phyloP scores from a whole-genome alignment of 805 yeast genomes.

The Candida easanensis region DNA sequence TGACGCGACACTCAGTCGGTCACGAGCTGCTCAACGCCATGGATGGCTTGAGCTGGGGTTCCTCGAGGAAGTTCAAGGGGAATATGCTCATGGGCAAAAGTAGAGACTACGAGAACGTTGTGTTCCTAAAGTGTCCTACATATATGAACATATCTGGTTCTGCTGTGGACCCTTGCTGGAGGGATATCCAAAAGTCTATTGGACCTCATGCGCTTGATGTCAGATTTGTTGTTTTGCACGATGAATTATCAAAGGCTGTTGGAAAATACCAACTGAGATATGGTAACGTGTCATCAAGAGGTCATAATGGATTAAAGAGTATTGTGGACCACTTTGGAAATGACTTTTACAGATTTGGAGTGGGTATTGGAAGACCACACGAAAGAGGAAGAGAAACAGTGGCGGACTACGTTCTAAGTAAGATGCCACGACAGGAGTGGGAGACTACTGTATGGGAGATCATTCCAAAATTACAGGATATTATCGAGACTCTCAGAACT shows the following conservation, averaged over 20 bases:
- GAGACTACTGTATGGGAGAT: slow-evolving; percentile 38
- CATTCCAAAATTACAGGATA: slow-evolving; percentile 37
- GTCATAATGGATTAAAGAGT: slow-evolving; percentile 80
- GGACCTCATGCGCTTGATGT: slow-evolving; percentile 30
- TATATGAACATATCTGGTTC: slow-evolving; percentile 73
- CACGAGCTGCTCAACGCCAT: slow-evolving; percentile 46
- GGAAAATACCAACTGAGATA: slow-evolving; percentile 66
- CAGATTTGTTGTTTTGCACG: slow-evolving; percentile 64
- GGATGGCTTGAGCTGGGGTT: not conserved
- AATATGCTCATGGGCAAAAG: slow-evolving; percentile 1
- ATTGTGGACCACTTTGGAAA: slow-evolving; percentile 46
- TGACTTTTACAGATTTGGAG: slow-evolving; percentile 59
- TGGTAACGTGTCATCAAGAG: slow-evolving; percentile 63
- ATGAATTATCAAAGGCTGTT: slow-evolving; percentile 64
- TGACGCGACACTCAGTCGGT: slow-evolving; percentile 80
- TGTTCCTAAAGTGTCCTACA: slow-evolving; percentile 49
- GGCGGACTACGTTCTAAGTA: slow-evolving; percentile 60
- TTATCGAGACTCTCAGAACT: slow-evolving; percentile 30
- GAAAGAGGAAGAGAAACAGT: slow-evolving; percentile 37
- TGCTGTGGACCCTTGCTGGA: slow-evolving; percentile 50
- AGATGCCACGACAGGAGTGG: slow-evolving; percentile 44
- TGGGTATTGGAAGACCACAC: slow-evolving; percentile 75
- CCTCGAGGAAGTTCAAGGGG: not conserved
- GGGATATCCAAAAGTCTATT: slow-evolving; percentile 28
- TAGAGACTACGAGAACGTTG: slow-evolving; percentile 29